Evolutionary conservation across 805 yeast species (phyloP).

Genomic region (Henningerozyma blattae): DNA sequence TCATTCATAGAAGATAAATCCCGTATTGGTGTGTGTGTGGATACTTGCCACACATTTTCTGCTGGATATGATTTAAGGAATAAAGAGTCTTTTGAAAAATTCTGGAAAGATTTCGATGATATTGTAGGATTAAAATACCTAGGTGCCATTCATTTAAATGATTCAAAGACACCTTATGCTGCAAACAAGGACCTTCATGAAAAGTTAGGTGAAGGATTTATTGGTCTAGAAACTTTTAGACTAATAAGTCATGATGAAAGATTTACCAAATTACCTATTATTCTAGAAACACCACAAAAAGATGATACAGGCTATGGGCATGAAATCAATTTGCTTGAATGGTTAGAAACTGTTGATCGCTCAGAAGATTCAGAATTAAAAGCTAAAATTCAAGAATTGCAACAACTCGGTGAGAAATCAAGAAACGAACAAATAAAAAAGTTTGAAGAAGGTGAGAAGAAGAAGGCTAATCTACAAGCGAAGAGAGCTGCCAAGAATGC

Average conservation of each 20-base stretch:
- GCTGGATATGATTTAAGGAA: slow-evolving; percentile 86
- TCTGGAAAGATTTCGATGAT: slow-evolving; percentile 69
- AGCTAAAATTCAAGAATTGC: slow-evolving; percentile 37
- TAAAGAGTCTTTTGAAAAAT: slow-evolving; percentile 41
- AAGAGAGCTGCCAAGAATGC: slow-evolving; percentile 3
- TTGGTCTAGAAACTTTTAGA: slow-evolving; percentile 79
- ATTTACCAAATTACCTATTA: slow-evolving; percentile 57
- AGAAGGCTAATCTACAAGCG: slow-evolving; percentile 13
- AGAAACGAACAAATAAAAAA: slow-evolving; percentile 59
- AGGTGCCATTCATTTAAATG: slow-evolving; percentile 78
- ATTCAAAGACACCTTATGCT: slow-evolving; percentile 86
- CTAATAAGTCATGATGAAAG: slow-evolving; percentile 56
- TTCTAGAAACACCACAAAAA: slow-evolving; percentile 78
- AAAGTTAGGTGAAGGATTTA: slow-evolving; percentile 74
- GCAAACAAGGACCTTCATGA: slow-evolving; percentile 90
- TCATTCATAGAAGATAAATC: slow-evolving; percentile 65
- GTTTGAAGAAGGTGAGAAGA: slow-evolving; percentile 42
- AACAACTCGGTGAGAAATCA: slow-evolving; percentile 51
- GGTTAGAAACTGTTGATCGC: slow-evolving; percentile 37
- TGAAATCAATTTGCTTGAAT: slow-evolving; percentile 72
- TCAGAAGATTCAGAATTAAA: slow-evolving; percentile 36
- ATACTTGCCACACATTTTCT: slow-evolving; percentile 93
- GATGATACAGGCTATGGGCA: slow-evolving; percentile 59
- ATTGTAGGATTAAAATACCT: slow-evolving; percentile 66
- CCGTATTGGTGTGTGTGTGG: slow-evolving; percentile 92